Conservation (phyloP, 306 rosid genomes). For the Prunus davidiana region DNA sequence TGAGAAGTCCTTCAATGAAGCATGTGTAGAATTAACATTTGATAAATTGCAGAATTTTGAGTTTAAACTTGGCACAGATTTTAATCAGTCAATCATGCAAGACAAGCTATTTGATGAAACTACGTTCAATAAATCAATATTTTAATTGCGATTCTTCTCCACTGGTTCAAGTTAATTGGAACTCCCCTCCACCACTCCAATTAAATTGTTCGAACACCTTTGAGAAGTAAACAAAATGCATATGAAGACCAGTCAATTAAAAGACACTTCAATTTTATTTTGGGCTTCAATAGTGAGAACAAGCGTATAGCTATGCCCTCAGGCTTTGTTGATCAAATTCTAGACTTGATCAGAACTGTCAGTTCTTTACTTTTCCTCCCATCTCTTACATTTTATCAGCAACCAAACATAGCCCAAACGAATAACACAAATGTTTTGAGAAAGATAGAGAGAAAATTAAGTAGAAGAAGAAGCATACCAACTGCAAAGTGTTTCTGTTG, state of each 20-base stretch:
- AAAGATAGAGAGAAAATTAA: background rate
- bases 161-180: background rate
- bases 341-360: background rate
- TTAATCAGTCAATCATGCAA: background rate
- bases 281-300: background rate
- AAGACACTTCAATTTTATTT: background rate
- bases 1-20: background rate
- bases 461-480: conserved; percentile 38
- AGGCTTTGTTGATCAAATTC: background rate
- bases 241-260: background rate
- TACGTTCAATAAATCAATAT: background rate
- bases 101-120: background rate
- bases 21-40: background rate
- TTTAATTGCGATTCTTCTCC: background rate
- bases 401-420: conserved; percentile 14
- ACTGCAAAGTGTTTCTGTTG: conserved; percentile 66
- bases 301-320: background rate
- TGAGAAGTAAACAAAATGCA: background rate
- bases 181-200: background rate
- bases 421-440: background rate
- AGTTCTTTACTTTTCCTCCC: background rate
- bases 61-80: background rate
- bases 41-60: background rate
- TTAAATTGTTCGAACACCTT: background rate
- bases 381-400: conserved; percentile 15